phyloP scores from a whole-genome alignment of 1,139 yeast genomes.

The Groenewaldozyma auringiensis region DNA sequence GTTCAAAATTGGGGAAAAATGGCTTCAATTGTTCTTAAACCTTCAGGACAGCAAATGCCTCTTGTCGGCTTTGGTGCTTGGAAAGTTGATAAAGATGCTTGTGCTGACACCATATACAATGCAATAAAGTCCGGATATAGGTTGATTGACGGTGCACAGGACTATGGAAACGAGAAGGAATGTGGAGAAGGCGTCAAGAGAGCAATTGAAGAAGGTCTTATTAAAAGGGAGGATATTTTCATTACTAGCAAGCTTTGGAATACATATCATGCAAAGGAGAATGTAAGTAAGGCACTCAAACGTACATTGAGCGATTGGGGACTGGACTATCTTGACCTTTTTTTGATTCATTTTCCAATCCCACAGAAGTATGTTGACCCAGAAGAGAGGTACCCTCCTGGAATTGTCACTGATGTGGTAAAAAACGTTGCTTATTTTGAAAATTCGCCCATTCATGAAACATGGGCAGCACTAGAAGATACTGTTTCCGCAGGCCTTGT shows the following conservation, averaged over 20 bases:
- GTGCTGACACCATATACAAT: slow-evolving; percentile 38
- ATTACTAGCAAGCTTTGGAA: slow-evolving; percentile 43
- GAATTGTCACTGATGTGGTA: slow-evolving; percentile 57
- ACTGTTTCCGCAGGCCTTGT: slow-evolving; percentile 56
- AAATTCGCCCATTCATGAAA: slow-evolving; percentile 59
- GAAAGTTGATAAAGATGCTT: slow-evolving; percentile 35
- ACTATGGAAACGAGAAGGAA: slow-evolving; percentile 36
- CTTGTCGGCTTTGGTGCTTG: slow-evolving; percentile 46
- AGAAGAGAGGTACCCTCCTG: slow-evolving; percentile 60
- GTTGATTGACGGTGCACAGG: slow-evolving; percentile 38
- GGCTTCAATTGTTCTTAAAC: slow-evolving; percentile 23
- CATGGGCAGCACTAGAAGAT: slow-evolving; percentile 70
- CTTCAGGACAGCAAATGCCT: slow-evolving; percentile 38
- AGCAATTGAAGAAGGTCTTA: slow-evolving; percentile 34
- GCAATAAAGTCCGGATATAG: slow-evolving; percentile 41
- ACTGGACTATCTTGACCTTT: slow-evolving; percentile 54
- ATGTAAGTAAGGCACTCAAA: slow-evolving; percentile 41
- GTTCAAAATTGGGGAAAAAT: too few relatives aligned
- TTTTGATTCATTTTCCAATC: slow-evolving; percentile 59
- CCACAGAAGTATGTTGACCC: slow-evolving; percentile 45
- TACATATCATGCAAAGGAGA: slow-evolving; percentile 37
- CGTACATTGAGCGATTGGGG: slow-evolving; percentile 47
- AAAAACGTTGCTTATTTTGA: slow-evolving; percentile 41
- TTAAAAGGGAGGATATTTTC: slow-evolving; percentile 36
- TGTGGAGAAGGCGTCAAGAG: slow-evolving; percentile 36